Percentiles rank a stretch among this genome's conserved stretches.
Evolutionary conservation across 2,329 filamentous ascomycete species (phyloP).

Genomic region (Fusarium chuoi): DNA sequence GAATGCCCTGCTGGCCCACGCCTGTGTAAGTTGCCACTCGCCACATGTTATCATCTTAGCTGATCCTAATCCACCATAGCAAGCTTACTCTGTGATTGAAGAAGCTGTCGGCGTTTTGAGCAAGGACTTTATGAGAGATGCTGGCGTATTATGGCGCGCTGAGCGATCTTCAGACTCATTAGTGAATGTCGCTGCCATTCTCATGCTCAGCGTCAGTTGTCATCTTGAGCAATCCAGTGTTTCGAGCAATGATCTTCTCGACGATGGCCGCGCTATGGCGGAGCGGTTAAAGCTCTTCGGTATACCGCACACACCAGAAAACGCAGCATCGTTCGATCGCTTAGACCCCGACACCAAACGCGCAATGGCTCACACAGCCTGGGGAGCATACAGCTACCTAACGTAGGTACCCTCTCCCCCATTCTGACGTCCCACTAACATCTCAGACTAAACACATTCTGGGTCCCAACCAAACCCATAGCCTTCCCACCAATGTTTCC

Average conservation of each 20-base stretch:
- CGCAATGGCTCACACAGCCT: constrained; percentile 10
- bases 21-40: constrained; percentile 43
- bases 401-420: background rate
- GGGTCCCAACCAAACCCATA: constrained; percentile 16
- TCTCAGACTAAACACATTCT: constrained; percentile 15
- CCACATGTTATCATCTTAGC: background rate
- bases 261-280: constrained; percentile 16
- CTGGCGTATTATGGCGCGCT: constrained; percentile 22
- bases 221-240: constrained; percentile 6
- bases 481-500: constrained; percentile 26
- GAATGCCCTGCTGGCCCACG: constrained; percentile 47
- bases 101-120: constrained; percentile 5
- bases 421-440: background rate
- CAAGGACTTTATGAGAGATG: constrained; percentile 12
- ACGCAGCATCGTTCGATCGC: constrained; percentile 7
- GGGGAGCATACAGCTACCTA: constrained; percentile 27
- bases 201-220: constrained; percentile 19
- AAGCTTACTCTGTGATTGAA: constrained; percentile 21
- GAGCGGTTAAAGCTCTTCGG: constrained; percentile 19
- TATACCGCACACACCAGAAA: constrained; percentile 10
- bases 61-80: constrained; percentile 3
- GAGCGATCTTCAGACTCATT: constrained; percentile 28
- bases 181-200: constrained; percentile 24
- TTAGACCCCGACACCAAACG: constrained; percentile 10
- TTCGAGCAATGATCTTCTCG: constrained; percentile 6